Evolutionary conservation across 805 yeast genomes (phyloP).

Genomic region (Spathaspora boniae): DNA sequence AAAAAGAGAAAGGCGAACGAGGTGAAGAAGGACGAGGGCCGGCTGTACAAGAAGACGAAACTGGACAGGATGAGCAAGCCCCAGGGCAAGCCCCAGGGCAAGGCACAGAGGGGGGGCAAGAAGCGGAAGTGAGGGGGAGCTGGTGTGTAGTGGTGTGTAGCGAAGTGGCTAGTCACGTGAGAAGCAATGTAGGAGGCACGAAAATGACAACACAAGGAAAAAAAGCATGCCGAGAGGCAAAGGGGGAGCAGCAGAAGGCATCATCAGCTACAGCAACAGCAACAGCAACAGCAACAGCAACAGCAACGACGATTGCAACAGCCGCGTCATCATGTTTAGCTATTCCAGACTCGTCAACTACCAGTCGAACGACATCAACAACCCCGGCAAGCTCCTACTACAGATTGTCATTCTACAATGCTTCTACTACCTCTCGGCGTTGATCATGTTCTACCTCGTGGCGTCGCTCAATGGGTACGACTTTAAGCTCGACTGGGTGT

Average conservation of each 20-base stretch:
- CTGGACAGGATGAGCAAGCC: conserved; percentile 59
- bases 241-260: too few species aligned
- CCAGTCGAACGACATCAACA: conserved; percentile 25
- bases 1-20: conserved; percentile 72
- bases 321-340: background rate
- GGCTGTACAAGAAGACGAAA: conserved; percentile 79
- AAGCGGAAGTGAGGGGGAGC: conserved; percentile 1
- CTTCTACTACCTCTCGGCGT: conserved; percentile 74
- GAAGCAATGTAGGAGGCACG: too few species aligned
- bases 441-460: conserved; percentile 59
- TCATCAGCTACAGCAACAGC: too few species aligned
- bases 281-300: too few species aligned
- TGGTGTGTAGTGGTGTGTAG: too few species aligned
- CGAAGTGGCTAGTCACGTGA: too few species aligned
- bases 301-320: too few species aligned
- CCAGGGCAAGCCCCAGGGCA: conserved; percentile 12
- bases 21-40: conserved; percentile 48
- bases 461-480: conserved; percentile 69
- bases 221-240: too few species aligned
- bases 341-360: conserved; percentile 23
- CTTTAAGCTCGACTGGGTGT: conserved; percentile 65
- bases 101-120: conserved; percentile 3
- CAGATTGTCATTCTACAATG: conserved; percentile 79
- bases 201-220: too few species aligned
- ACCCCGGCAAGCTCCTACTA: conserved; percentile 32